Evolutionary conservation across 805 yeast species (phyloP).

Genomic region (Myxozyma sirexii): DNA sequence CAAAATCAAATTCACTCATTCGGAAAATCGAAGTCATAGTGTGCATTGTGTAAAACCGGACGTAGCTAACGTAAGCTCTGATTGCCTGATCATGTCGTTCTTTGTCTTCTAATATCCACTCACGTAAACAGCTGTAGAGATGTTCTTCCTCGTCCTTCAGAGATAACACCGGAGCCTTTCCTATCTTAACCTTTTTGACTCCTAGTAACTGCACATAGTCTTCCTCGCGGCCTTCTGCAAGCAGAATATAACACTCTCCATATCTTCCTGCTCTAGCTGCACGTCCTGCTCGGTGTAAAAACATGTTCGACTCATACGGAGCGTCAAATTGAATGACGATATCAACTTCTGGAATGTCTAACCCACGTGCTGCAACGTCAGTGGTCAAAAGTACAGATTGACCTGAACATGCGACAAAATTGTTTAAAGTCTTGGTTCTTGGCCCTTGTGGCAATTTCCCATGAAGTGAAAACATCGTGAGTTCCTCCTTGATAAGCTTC

Average conservation of each 20-base stretch:
- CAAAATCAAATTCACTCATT: constrained; percentile 66
- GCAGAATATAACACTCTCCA: constrained; percentile 77
- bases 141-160: constrained; percentile 33
- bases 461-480: constrained; percentile 72
- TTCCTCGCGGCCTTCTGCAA: constrained; percentile 75
- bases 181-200: constrained; percentile 62
- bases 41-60: constrained; percentile 85
- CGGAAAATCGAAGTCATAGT: constrained; percentile 86
- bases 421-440: constrained; percentile 68
- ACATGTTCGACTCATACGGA: constrained; percentile 89
- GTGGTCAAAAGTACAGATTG: constrained; percentile 74
- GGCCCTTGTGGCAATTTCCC: constrained; percentile 87
- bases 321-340: constrained; percentile 93
- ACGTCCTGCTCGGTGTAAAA: constrained; percentile 91
- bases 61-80: constrained; percentile 77
- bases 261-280: constrained; percentile 88
- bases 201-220: constrained; percentile 79
- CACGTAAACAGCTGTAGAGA: constrained; percentile 37
- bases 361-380: constrained; percentile 98
- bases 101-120: constrained; percentile 73
- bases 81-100: constrained; percentile 78
- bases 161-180: constrained; percentile 3
- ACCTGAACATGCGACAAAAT: constrained; percentile 50
- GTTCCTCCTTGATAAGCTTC: constrained; percentile 33
- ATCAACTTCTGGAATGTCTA: constrained; percentile 94